Percentiles rank a stretch among this genome's conserved stretches.
phyloP scores from a whole-genome alignment of 371 early-diverging fungal species.

The Blakeslea trispora region DNA sequence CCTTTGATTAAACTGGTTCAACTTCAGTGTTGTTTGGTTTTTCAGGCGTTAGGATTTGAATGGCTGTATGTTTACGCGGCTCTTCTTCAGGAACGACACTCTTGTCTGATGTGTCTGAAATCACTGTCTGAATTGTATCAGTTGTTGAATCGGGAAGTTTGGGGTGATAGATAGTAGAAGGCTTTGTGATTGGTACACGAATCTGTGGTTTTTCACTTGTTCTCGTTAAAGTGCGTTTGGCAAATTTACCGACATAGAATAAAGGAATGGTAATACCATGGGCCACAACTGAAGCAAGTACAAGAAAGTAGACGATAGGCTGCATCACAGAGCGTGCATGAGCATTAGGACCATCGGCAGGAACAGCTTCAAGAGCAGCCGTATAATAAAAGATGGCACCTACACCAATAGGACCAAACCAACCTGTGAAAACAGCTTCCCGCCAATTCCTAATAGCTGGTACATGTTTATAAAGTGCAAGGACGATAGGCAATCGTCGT shows the following conservation, averaged over 20 bases:
- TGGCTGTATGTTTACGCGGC: not conserved
- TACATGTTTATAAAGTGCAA: slow-evolving; percentile 64
- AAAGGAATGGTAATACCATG: slow-evolving; percentile 80
- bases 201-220: not conserved
- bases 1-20: too few species aligned
- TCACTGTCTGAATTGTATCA: not conserved
- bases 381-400: slow-evolving; percentile 79
- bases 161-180: too few species aligned
- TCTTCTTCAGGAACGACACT: not conserved
- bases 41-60: not conserved
- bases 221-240: slow-evolving; percentile 12
- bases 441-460: slow-evolving; percentile 65
- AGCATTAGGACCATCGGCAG: slow-evolving; percentile 19
- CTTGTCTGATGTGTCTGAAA: not conserved
- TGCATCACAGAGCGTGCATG: slow-evolving; percentile 37
- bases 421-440: slow-evolving; percentile 91
- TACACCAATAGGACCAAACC: slow-evolving; percentile 95
- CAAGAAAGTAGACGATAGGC: slow-evolving; percentile 71
- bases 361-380: slow-evolving; percentile 43
- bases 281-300: slow-evolving; percentile 70
- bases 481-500: slow-evolving; percentile 78
- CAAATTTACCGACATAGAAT: slow-evolving; percentile 39
- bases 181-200: not conserved
- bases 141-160: too few species aligned
- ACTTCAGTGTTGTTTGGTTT: too few species aligned